Percentiles rank a stretch among this genome's conserved stretches.
These are phyloP conservation scores for Anaeromyces robustus DNA, from an alignment of 192 early-diverging fungal genomes.

Conservation along the genomic window DNA sequence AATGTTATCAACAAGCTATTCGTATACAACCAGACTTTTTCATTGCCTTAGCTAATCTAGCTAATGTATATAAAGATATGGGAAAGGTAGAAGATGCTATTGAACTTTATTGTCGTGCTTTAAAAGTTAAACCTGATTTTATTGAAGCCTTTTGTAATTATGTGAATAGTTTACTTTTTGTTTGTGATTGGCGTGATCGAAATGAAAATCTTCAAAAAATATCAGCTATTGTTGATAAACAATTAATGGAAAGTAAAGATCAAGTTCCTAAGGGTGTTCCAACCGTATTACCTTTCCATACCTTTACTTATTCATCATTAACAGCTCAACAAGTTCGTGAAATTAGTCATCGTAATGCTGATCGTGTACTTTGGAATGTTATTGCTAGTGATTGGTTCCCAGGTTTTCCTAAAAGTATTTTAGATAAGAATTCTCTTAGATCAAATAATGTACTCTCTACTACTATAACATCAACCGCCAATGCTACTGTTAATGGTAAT, in stretches of 20 bases:
- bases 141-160: conserved; percentile 82
- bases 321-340: conserved; percentile 66
- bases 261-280: conserved; percentile 57
- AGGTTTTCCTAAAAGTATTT: conserved; percentile 19
- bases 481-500: neutral
- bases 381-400: conserved; percentile 40
- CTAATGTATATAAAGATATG: conserved; percentile 84
- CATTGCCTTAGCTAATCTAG: conserved; percentile 82
- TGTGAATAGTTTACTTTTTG: conserved; percentile 70
- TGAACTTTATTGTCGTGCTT: conserved; percentile 66
- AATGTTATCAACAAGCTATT: conserved; percentile 81
- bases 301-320: conserved; percentile 76
- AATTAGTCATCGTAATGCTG: conserved; percentile 71
- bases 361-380: conserved; percentile 62
- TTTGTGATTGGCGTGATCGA: conserved; percentile 80
- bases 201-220: conserved; percentile 58
- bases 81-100: conserved; percentile 79
- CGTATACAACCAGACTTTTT: conserved; percentile 72
- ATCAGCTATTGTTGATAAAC: conserved; percentile 59
- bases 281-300: conserved; percentile 85
- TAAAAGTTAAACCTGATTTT: conserved; percentile 74
- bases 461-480: neutral
- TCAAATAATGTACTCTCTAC: neutral
- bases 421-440: conserved; percentile 3
- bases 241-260: conserved; percentile 43